Evolutionary conservation across 495 filamentous ascomycete species (phyloP), one percentile per base, ranked within the genome.

Genomic region (Xanthoparmelia taractica): DNA sequence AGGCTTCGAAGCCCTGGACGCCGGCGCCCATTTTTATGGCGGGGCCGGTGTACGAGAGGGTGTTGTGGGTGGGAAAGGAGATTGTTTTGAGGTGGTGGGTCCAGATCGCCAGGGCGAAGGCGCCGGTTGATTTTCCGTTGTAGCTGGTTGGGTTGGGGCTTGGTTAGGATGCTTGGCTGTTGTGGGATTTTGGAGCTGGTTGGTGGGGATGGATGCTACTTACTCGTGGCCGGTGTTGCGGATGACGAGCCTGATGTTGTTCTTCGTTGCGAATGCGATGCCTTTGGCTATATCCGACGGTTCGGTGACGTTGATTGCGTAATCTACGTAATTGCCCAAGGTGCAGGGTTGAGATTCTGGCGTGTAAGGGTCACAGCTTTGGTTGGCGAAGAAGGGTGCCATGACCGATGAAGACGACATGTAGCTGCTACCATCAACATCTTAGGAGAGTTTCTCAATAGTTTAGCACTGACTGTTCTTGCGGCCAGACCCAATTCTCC

Each of bases 181-280:
- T n/a, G n/a, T n/a, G n/a, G n/a, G n/a, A n/a, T n/a, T n/a, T n/a
- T n/a, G n/a, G n/a, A n/a, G n/a, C n/a, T n/a, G n/a, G n/a, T n/a
- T n/a, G n/a, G n/a, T n/a, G n/a, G n/a, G n/a, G n/a, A n/a, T n/a
- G n/a, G n/a, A n/a, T n/a, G n/a, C n/a, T n/a, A n/a, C n/a, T n/a
- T n/a, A n/a, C n/a, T 84, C 82, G 60, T 85, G 83, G 10, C 81
- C 82, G 0, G 82, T 84, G 68, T 85, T 85, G 80, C 78, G 64
- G 34, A 36, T 10, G 34, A 10, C 10, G 5, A 36, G 10, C 34
- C 34, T 4, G 10, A 36, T 36, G 34, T 36, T 36, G 34, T 36
- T 36, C 10, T 36, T 36, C 10, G 5, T 4, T 4, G 10, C 34
- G 34, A 36, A 36, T 36, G 4, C 10, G 34, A 36, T 10, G 5